A percentile compares a stretch with the other conserved stretches of the same genome.
Conservation (phyloP, 2,329 filamentous ascomycete genomes). For the Colletotrichum incanum region DNA sequence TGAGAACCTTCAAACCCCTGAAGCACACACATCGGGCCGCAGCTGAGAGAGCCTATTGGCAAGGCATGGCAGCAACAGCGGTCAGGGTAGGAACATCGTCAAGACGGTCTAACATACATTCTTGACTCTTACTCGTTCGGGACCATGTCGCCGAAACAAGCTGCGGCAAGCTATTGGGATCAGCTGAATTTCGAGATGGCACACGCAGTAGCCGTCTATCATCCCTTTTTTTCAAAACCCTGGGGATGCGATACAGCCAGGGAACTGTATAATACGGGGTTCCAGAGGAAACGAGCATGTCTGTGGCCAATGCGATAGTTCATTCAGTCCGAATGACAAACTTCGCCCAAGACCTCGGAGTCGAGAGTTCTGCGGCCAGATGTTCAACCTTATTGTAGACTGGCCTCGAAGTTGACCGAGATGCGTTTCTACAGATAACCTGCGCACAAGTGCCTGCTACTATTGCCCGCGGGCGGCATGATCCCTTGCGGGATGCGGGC, state of each 20-base stretch:
- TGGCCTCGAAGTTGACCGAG: slow-evolving; percentile 5
- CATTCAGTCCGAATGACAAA: background rate
- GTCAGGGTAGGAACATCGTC: background rate
- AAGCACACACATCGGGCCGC: background rate
- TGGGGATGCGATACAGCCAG: slow-evolving; percentile 1
- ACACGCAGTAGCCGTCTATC: slow-evolving; percentile 11
- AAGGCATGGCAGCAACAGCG: background rate
- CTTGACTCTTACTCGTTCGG: slow-evolving; percentile 21
- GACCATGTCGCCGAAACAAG: slow-evolving; percentile 21
- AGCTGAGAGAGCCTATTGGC: background rate
- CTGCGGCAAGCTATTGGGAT: slow-evolving; percentile 15
- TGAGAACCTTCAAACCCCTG: no score
- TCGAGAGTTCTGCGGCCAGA: background rate
- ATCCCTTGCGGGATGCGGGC: slow-evolving; percentile 20
- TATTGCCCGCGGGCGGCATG: slow-evolving; percentile 12
- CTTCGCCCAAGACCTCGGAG: background rate
- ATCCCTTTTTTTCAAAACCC: slow-evolving; percentile 1
- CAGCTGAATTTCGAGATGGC: slow-evolving; percentile 19
- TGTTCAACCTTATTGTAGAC: background rate
- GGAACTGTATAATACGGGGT: background rate
- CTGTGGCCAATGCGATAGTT: slow-evolving; percentile 4
- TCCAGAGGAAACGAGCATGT: background rate
- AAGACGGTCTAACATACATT: background rate
- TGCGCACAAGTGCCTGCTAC: background rate
- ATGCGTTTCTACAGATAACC: background rate